Percentiles rank a stretch among this genome's conserved stretches.
These are phyloP conservation scores for Barnettozyma wickerhamii DNA, from an alignment of 805 yeast genomes.

Conservation along the genomic window DNA sequence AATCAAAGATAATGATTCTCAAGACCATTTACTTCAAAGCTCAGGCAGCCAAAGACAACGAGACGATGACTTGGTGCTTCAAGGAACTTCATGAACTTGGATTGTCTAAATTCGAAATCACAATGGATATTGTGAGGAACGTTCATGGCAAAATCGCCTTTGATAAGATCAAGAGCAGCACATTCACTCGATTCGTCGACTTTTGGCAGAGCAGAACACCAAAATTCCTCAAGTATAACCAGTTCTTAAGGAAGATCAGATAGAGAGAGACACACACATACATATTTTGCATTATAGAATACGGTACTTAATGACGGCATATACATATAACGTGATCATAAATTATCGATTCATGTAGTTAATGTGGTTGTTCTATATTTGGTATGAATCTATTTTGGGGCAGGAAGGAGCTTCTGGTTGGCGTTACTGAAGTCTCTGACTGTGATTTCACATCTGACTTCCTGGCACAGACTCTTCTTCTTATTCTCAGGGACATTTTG, in stretches of 20 bases:
- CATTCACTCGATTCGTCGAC: not conserved
- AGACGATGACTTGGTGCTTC: conserved; percentile 16
- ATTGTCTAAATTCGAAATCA: conserved; percentile 14
- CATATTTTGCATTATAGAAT: not conserved
- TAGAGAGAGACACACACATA: not conserved
- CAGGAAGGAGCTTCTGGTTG: conserved; percentile 6
- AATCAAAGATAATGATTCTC: conserved; percentile 12
- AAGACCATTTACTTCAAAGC: conserved; percentile 22
- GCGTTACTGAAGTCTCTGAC: conserved; percentile 72
- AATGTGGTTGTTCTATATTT: too few species aligned
- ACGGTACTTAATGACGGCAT: not conserved
- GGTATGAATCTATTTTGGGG: too few species aligned
- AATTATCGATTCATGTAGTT: too few species aligned
- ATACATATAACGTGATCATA: too few species aligned
- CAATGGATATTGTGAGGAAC: conserved; percentile 12
- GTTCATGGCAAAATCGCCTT: conserved; percentile 1
- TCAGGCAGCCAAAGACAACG: conserved; percentile 1
- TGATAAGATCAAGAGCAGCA: not conserved
- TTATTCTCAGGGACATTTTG: conserved; percentile 57
- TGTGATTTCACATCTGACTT: conserved; percentile 71
- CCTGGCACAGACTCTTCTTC: conserved; percentile 67
- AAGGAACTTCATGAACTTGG: conserved; percentile 18
- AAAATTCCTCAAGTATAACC: not conserved
- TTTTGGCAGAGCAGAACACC: conserved; percentile 18
- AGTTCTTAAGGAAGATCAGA: not conserved